Evolutionary conservation across 306 rosid genomes (phyloP), one percentile per base, ranked within the genome.

Genomic region (Dalbergia cochinchinensis): DNA sequence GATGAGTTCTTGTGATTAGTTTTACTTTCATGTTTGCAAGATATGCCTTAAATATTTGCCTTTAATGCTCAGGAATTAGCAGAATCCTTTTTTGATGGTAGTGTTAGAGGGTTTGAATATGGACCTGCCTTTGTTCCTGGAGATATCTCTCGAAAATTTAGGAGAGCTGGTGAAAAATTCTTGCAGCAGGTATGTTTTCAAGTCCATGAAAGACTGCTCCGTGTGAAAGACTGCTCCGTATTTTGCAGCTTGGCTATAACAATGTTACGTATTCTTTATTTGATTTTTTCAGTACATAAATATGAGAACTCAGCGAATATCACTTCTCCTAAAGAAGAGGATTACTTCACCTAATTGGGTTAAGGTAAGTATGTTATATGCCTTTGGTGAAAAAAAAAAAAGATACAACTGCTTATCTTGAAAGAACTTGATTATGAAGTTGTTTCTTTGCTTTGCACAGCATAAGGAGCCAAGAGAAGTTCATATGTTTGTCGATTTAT

Each of bases 381-480:
- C 78, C 55, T 80, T 51, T 48, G 16, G 59, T 63, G 72, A 31
- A 60, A 42, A 42, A 63, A n/a, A 69, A 18, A 19, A 71, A 58
- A 66, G 69, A 19, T 33, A 42, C 65, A 18, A 57, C 5, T 78
- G 63, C 14, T 55, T 51, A 69, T 42, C 41, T 58, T 74, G 58
- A 50, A 75, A 67, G 74, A 69, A 14, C 42, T 71, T 69, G 55
- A 64, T 39, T 84, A 70, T 57, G 59, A 54, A 22, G 53, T 66
- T 72, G 39, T 67, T 60, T 69, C 16, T 69, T 5, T 72, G 54
- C 55, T 82, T 82, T 86, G 80, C 71, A 41, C 95, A 95, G 97
- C 98, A 92, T 83, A 95, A 93, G 91, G 99, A 92, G 87, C 99
- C 99, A 39, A 87, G 98, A 81, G 99, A 90, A 88, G 97, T 95